These are phyloP conservation scores for Lachancea waltii DNA, from an alignment of 805 yeast genomes.

Conservation along the genomic window DNA sequence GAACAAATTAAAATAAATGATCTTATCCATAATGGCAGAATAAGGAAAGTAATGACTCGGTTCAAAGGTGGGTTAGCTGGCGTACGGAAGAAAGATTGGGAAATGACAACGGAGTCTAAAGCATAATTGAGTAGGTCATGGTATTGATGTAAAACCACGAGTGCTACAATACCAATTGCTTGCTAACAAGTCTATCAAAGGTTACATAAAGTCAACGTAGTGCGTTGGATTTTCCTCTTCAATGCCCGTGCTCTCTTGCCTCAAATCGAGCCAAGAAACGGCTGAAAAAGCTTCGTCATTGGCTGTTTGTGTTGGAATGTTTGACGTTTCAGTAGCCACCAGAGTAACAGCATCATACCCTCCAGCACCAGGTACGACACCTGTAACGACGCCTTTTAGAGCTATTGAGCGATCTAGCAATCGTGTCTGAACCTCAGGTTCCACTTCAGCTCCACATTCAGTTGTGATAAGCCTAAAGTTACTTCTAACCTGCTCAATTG, in stretches of 20 bases:
- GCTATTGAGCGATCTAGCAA: conserved; percentile 53
- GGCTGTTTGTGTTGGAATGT: conserved; percentile 28
- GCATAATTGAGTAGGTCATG: not conserved
- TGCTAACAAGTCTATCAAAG: not conserved
- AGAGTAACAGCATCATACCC: conserved; percentile 91
- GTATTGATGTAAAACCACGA: too few relatives aligned
- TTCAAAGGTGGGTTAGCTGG: conserved; percentile 34
- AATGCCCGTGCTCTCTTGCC: conserved; percentile 57
- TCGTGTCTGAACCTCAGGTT: conserved; percentile 70
- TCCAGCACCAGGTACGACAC: conserved; percentile 99
- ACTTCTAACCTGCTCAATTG: conserved; percentile 48
- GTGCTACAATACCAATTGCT: not conserved
- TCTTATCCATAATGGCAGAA: conserved; percentile 20
- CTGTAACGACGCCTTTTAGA: conserved; percentile 77
- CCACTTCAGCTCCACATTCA: conserved; percentile 76
- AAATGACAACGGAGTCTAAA: not conserved
- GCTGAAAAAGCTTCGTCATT: conserved; percentile 32
- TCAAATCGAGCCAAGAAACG: conserved; percentile 63
- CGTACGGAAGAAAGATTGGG: conserved; percentile 21
- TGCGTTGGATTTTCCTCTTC: conserved; percentile 38
- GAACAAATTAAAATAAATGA: conserved; percentile 29
- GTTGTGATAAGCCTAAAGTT: conserved; percentile 55
- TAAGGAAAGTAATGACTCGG: conserved; percentile 24
- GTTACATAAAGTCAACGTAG: conserved; percentile 18
- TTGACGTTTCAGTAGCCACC: conserved; percentile 45